Conservation (phyloP, 352 stramenopile genomes). For the Aphanomyces cochlioides region DNA sequence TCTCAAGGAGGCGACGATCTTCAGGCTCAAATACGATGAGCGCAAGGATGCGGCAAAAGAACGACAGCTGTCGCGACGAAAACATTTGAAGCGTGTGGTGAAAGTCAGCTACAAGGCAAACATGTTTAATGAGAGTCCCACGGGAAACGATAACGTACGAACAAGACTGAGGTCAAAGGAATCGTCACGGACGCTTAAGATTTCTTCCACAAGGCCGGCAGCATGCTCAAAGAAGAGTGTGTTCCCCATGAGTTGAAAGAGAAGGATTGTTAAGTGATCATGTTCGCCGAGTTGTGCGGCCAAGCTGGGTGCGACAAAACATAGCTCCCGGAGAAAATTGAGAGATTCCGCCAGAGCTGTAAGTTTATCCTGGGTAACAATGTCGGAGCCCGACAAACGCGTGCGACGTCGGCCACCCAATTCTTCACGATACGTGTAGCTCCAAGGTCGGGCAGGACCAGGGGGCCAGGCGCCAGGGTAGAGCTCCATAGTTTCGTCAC, state of each 20-base stretch:
- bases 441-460: constrained; percentile 34
- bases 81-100: constrained; percentile 86
- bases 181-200: constrained; percentile 83
- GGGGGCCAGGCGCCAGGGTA: constrained; percentile 34
- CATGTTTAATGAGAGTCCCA: constrained; percentile 43
- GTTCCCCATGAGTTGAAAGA: constrained; percentile 92
- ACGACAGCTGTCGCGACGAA: constrained; percentile 89
- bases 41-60: constrained; percentile 94
- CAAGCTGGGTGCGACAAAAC: constrained; percentile 71
- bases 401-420: constrained; percentile 39
- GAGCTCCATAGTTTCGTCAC: constrained; percentile 45
- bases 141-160: constrained; percentile 42
- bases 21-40: constrained; percentile 95
- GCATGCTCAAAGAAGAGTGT: constrained; percentile 88
- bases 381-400: constrained; percentile 54
- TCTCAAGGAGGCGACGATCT: constrained; percentile 90
- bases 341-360: constrained; percentile 2
- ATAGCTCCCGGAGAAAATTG: constrained; percentile 67
- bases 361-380: constrained; percentile 15
- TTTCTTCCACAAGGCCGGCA: constrained; percentile 89
- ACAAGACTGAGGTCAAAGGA: constrained; percentile 75
- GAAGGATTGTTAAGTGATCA: constrained; percentile 85
- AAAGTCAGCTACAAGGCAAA: constrained; percentile 71
- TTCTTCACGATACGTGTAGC: constrained; percentile 49
- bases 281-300: constrained; percentile 70